Conservation (phyloP, 768 basidiomycete species). For the Asterophora lycoperdoides region DNA sequence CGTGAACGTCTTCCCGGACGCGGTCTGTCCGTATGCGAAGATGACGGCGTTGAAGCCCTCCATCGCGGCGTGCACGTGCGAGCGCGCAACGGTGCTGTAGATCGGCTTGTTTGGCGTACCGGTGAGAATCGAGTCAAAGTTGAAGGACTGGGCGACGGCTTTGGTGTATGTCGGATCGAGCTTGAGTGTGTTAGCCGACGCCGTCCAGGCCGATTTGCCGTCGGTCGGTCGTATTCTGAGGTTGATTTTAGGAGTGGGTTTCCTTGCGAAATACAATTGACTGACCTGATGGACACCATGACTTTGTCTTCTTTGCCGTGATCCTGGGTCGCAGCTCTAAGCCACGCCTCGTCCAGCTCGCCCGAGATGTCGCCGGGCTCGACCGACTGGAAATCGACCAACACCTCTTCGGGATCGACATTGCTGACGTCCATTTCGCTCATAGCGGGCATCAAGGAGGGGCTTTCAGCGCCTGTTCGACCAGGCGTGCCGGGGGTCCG, state of each 20-base stretch:
- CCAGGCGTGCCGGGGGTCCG: conserved; percentile 52
- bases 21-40: conserved; percentile 93
- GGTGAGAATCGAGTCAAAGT: conserved; percentile 73
- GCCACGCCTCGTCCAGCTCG: conserved; percentile 59
- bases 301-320: conserved; percentile 82
- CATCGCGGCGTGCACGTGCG: conserved; percentile 89
- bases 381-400: conserved; percentile 72
- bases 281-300: conserved; percentile 76
- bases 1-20: conserved; percentile 54
- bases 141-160: conserved; percentile 40
- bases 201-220: conserved; percentile 52
- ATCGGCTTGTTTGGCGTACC: conserved; percentile 77
- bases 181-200: conserved; percentile 50
- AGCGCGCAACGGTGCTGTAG: conserved; percentile 70
- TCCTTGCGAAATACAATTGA: conserved; percentile 5
- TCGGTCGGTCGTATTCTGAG: conserved; percentile 61
- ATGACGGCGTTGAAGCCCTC: conserved; percentile 95
- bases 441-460: conserved; percentile 38
- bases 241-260: conserved; percentile 1
- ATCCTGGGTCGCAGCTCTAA: conserved; percentile 37
- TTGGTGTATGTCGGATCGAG: conserved; percentile 56
- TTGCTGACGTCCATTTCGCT: conserved; percentile 77
- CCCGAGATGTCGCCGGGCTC: conserved; percentile 65
- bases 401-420: conserved; percentile 68
- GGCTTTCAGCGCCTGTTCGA: conserved; percentile 44